Base-by-base conservation (phyloP, 257 asterid species). In the Petunia axillaris region DNA sequence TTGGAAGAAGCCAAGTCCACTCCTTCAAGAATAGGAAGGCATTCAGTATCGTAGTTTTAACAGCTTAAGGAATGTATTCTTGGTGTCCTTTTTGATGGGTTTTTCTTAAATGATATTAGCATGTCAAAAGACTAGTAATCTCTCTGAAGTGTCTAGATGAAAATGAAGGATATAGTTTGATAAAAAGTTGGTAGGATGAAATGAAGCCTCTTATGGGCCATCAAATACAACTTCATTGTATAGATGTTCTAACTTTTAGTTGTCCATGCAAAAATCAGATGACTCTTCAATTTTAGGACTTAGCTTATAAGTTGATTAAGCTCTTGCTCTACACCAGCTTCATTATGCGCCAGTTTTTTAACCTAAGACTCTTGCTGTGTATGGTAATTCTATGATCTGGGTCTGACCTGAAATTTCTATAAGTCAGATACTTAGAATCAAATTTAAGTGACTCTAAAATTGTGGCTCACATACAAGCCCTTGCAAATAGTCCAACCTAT, bases 1-100 rank as follows among this genome's bases (percentile, higher is more conserved):
- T 84, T 87, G 1, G 97, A 92, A 9, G 99, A 93, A 57, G 89
- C 83, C 2, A 95, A 92, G 64, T 87, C 86, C 2, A 93, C 97
- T 8, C 96, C 97, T 13, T 78, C 91, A 1, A 87, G 97, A 86
- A 89, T 84, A 83, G 97, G 89, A 78, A 91, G 97, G 89, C 92
- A 85, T 75, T 93, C 99, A 57, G 98, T 95, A 81, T 93, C 98
- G 82, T 93, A 93, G 89, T 8, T 59, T 66, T 67, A 38, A 78
- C 59, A 77, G 37, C 53, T 59, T 37, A 67, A 74, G 7, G 70
- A 54, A 73, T 52, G 70, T 40, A 57, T 8, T 81, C 62, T 25
- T 73, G 75, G 62, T 71, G 44, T 36, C 46, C 13, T 50, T 36
- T 77, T 77, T 25, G 73, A 64, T 53, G 25, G 65, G 64, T 75